Conservation (phyloP, 2,329 filamentous ascomycete genomes). For the Arthrobotrys megalospora region DNA sequence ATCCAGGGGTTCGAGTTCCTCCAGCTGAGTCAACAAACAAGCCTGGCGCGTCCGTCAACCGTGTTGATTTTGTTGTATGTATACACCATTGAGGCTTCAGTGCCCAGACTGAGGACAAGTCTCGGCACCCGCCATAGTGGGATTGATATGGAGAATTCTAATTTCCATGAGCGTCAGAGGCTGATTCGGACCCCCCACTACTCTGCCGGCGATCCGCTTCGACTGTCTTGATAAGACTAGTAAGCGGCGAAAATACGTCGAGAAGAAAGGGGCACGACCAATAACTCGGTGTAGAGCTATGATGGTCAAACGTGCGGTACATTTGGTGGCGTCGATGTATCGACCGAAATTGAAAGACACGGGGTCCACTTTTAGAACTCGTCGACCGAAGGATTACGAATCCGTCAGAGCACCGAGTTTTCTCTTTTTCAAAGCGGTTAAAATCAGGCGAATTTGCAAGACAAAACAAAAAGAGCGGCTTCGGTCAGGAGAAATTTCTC, state of each 20-base stretch:
- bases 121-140: too few species aligned
- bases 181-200: too few species aligned
- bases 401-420: not conserved
- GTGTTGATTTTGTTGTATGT: constrained; percentile 22
- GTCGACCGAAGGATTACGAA: constrained; percentile 5
- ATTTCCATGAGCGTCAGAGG: too few species aligned
- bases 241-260: not conserved
- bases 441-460: not conserved
- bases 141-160: too few species aligned
- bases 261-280: not conserved
- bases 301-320: not conserved
- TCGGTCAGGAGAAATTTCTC: constrained; percentile 29
- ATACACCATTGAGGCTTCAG: too few species aligned
- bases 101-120: too few species aligned
- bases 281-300: not conserved
- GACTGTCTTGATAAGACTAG: not conserved
- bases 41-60: not conserved
- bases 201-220: too few species aligned
- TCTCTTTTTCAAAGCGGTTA: constrained; percentile 20
- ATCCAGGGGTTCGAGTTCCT: too few species aligned
- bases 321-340: not conserved
- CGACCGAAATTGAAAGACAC: not conserved
- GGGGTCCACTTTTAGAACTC: not conserved
- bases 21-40: too few species aligned
- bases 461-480: not conserved